These are phyloP conservation scores for Rheum nobile DNA, from an alignment of 148 eudicot species.

Conservation along the genomic window DNA sequence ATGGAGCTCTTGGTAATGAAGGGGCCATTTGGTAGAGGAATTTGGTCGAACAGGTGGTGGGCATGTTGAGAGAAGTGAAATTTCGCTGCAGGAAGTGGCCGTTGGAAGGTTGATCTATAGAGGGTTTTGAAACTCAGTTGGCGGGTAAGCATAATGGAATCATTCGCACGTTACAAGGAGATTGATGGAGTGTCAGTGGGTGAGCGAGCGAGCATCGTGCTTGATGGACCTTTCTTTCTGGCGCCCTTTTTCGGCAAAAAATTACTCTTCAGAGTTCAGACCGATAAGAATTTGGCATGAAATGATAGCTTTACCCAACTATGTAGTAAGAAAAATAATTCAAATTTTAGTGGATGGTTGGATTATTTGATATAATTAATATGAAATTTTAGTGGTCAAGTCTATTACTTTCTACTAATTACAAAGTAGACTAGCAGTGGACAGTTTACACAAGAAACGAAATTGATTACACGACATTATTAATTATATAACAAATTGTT, in stretches of 20 bases:
- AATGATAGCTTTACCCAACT: too few species aligned
- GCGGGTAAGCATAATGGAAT: constrained; percentile 33
- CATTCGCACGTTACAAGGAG: neutral
- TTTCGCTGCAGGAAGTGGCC: neutral
- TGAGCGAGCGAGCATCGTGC: neutral
- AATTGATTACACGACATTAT: too few species aligned
- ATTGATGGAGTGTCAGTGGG: too few species aligned
- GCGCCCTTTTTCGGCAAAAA: neutral
- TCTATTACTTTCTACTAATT: too few species aligned
- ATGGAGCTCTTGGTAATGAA: constrained; percentile 29
- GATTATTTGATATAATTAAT: too few species aligned
- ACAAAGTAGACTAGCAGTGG: too few species aligned
- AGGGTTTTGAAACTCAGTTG: constrained; percentile 24
- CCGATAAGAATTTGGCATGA: neutral
- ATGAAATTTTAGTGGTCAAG: too few species aligned
- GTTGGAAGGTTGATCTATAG: constrained; percentile 10
- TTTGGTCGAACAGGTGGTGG: constrained; percentile 52
- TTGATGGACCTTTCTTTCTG: neutral
- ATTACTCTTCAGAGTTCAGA: neutral
- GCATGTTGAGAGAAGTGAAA: constrained; percentile 31
- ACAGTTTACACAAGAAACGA: too few species aligned
- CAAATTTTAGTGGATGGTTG: too few species aligned
- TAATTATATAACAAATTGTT: too few species aligned
- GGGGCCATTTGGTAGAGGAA: constrained; percentile 20
- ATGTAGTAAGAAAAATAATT: too few species aligned